Conservation (phyloP, 768 basidiomycete species). For the Suillus alpinus region DNA sequence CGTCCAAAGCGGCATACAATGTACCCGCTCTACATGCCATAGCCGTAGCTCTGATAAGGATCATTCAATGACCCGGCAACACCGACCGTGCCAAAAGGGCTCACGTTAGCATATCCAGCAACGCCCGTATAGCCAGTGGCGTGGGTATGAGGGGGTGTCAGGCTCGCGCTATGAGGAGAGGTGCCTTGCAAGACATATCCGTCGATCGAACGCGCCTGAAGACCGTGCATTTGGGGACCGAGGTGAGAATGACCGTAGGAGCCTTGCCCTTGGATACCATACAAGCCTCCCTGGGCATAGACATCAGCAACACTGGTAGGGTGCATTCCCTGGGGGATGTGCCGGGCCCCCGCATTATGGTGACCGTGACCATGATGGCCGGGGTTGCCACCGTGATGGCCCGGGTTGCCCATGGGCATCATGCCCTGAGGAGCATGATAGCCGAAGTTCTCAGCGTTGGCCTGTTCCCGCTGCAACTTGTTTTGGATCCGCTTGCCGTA, state of each 20-base stretch:
- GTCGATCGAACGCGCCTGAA: slow-evolving; percentile 75
- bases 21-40: slow-evolving; percentile 65
- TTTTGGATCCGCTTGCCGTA: slow-evolving; percentile 99
- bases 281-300: slow-evolving; percentile 63
- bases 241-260: slow-evolving; percentile 60
- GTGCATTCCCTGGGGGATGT: slow-evolving; percentile 52
- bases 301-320: slow-evolving; percentile 60
- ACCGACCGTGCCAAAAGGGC: slow-evolving; percentile 46
- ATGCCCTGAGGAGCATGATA: slow-evolving; percentile 62
- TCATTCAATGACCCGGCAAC: slow-evolving; percentile 59
- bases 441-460: slow-evolving; percentile 59
- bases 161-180: slow-evolving; percentile 60
- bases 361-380: slow-evolving; percentile 33
- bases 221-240: slow-evolving; percentile 50
- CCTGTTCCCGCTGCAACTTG: slow-evolving; percentile 93
- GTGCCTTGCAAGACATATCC: slow-evolving; percentile 78
- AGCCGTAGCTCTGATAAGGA: slow-evolving; percentile 78
- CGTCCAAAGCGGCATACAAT: slow-evolving; percentile 23
- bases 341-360: slow-evolving; percentile 47
- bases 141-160: slow-evolving; percentile 58
- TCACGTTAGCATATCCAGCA: slow-evolving; percentile 52
- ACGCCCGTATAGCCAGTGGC: slow-evolving; percentile 54
- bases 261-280: slow-evolving; percentile 54
- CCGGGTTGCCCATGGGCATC: slow-evolving; percentile 49
- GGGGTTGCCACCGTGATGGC: slow-evolving; percentile 34